A percentile compares a stretch with the other conserved stretches of the same genome.
Conservation (phyloP, 352 stramenopile genomes). For the Peronospora farinosa region DNA sequence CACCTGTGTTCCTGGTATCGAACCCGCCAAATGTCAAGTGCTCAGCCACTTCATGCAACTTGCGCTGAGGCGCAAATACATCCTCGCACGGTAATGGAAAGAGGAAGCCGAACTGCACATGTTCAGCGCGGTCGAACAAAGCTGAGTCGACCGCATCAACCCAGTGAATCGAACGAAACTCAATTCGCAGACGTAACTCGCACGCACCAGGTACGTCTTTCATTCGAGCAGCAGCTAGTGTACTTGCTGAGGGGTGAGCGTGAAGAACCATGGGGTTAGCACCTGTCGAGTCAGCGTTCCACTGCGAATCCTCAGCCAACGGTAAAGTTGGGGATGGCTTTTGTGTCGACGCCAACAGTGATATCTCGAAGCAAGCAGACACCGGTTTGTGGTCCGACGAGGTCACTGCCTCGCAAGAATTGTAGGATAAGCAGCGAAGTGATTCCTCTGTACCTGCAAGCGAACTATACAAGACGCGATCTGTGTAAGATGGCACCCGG, state of each 20-base stretch:
- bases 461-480: slow-evolving; percentile 81
- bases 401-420: slow-evolving; percentile 65
- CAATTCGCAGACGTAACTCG: slow-evolving; percentile 54
- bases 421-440: slow-evolving; percentile 63
- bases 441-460: slow-evolving; percentile 48
- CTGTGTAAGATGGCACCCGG: slow-evolving; percentile 86
- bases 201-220: slow-evolving; percentile 55
- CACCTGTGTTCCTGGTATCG: slow-evolving; percentile 13
- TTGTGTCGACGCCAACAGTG: slow-evolving; percentile 11
- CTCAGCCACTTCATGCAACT: slow-evolving; percentile 69
- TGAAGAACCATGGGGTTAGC: slow-evolving; percentile 41
- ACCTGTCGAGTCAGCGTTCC: slow-evolving; percentile 42
- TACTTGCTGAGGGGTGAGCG: slow-evolving; percentile 5
- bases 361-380: slow-evolving; percentile 52
- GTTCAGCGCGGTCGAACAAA: slow-evolving; percentile 56
- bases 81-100: slow-evolving; percentile 80
- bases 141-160: slow-evolving; percentile 53
- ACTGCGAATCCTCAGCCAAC: slow-evolving; percentile 23
- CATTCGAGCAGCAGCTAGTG: slow-evolving; percentile 36
- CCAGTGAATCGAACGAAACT: slow-evolving; percentile 70
- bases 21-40: slow-evolving; percentile 55
- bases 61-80: slow-evolving; percentile 69
- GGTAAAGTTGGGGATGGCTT: slow-evolving; percentile 8
- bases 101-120: slow-evolving; percentile 64
- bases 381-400: slow-evolving; percentile 85